Conservation (phyloP, 495 filamentous ascomycete genomes). For the Pyrenula aspistea region DNA sequence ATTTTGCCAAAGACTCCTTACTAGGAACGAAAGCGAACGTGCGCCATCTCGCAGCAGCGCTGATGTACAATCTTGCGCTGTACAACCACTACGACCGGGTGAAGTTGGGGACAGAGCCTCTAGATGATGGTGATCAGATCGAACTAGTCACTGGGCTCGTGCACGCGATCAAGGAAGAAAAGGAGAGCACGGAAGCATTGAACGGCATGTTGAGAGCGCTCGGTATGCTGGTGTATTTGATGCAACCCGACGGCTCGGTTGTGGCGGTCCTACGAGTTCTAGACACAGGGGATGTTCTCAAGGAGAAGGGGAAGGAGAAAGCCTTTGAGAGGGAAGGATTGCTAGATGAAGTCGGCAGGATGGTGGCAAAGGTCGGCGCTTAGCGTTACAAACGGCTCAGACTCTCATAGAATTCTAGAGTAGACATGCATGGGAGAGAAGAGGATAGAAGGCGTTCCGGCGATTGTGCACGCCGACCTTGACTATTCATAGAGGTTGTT, state of each 20-base stretch:
- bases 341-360: constrained; percentile 43
- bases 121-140: constrained; percentile 59
- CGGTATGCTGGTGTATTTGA: constrained; percentile 61
- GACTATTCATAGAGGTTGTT: too few species aligned
- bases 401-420: too few species aligned
- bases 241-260: constrained; percentile 56
- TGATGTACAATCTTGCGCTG: constrained; percentile 72
- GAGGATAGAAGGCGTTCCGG: too few species aligned
- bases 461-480: too few species aligned
- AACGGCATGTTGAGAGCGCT: constrained; percentile 61
- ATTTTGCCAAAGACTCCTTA: constrained; percentile 39
- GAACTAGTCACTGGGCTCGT: constrained; percentile 66
- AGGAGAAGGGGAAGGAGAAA: constrained; percentile 34
- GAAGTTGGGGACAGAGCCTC: constrained; percentile 39
- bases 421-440: too few species aligned
- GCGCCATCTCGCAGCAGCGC: constrained; percentile 65
- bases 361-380: not conserved
- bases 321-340: constrained; percentile 42
- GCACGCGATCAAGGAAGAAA: constrained; percentile 60
- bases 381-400: too few species aligned
- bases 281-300: constrained; percentile 50
- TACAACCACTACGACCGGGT: constrained; percentile 55
- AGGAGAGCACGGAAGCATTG: constrained; percentile 55
- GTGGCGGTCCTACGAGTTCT: constrained; percentile 60
- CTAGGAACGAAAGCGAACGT: constrained; percentile 40